Conservation (phyloP, 2,329 filamentous ascomycete species). For the Cladosporium sp. region DNA sequence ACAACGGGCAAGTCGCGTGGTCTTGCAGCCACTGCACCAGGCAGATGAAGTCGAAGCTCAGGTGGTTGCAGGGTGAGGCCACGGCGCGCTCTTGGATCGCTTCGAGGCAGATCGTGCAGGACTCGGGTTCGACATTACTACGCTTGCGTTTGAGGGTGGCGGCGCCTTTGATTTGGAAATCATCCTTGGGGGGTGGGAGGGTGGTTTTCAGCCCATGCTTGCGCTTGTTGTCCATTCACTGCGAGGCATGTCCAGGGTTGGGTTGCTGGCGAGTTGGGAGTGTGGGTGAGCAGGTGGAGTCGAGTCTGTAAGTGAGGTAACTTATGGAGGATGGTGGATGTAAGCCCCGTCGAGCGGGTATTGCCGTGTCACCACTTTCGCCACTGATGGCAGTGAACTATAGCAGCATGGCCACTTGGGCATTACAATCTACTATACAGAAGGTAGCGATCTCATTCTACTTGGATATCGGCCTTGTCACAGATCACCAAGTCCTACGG, state of each 20-base stretch:
- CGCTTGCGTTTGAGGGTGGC: conserved; percentile 10
- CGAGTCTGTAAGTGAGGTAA: too few relatives aligned
- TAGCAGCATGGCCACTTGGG: too few relatives aligned
- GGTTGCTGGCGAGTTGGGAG: not conserved
- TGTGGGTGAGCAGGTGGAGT: not conserved
- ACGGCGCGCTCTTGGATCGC: conserved; percentile 65
- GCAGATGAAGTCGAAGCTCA: conserved; percentile 80
- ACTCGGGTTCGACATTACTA: conserved; percentile 32
- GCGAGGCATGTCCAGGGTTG: not conserved
- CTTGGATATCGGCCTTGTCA: too few relatives aligned
- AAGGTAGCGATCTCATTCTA: too few relatives aligned
- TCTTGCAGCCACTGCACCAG: conserved; percentile 76
- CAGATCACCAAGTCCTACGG: too few relatives aligned
- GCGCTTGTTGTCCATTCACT: conserved; percentile 19
- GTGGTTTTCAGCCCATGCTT: conserved; percentile 2
- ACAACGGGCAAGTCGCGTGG: conserved; percentile 71
- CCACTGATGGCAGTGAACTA: too few relatives aligned
- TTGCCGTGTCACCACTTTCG: too few relatives aligned
- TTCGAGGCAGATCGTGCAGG: conserved; percentile 86
- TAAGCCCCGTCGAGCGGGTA: too few relatives aligned
- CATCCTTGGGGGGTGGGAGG: conserved; percentile 11
- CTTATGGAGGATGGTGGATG: too few relatives aligned
- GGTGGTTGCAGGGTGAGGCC: conserved; percentile 71
- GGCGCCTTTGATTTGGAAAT: conserved; percentile 26
- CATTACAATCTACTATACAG: too few relatives aligned